Percentiles rank a stretch among this genome's conserved stretches.
phyloP scores from a whole-genome alignment of 73 alveolate genomes.

The Stentor roeselii region DNA sequence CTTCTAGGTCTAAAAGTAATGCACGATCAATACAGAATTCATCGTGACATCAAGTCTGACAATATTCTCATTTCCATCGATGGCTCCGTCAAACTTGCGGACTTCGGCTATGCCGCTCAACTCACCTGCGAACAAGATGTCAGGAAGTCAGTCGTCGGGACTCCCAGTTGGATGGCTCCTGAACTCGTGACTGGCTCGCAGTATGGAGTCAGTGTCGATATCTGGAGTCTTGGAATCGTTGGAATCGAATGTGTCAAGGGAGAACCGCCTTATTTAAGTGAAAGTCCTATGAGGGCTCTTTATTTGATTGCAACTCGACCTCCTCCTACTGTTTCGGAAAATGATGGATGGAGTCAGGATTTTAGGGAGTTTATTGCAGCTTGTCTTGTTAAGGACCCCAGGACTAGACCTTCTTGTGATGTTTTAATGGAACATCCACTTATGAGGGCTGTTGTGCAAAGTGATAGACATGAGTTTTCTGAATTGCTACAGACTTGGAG shows the following conservation, averaged over 20 bases:
- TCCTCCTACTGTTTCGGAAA: conserved; percentile 32
- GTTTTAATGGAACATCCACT: background rate
- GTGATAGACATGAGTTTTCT: background rate
- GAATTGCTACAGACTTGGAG: background rate
- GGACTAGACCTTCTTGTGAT: background rate
- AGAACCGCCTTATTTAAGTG: conserved; percentile 50
- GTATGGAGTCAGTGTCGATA: conserved; percentile 73
- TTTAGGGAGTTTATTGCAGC: background rate
- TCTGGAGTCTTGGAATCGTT: conserved; percentile 79
- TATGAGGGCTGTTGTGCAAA: background rate
- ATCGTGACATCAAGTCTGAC: conserved; percentile 87
- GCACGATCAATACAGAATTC: conserved; percentile 54
- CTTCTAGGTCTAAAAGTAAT: conserved; percentile 34
- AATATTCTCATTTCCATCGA: conserved; percentile 70
- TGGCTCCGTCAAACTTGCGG: conserved; percentile 78
- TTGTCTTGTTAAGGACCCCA: background rate
- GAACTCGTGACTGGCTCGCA: conserved; percentile 62
- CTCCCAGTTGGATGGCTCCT: conserved; percentile 92
- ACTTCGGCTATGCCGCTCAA: conserved; percentile 84
- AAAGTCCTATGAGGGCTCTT: conserved; percentile 42
- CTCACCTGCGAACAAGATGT: conserved; percentile 59
- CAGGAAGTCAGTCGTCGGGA: conserved; percentile 78
- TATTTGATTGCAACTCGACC: conserved; percentile 36
- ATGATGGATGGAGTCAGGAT: background rate
- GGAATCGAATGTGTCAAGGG: conserved; percentile 64